Percentiles rank a stretch among this genome's conserved stretches.
phyloP scores from a whole-genome alignment of 192 early-diverging fungal species.

The Podila epicladia region DNA sequence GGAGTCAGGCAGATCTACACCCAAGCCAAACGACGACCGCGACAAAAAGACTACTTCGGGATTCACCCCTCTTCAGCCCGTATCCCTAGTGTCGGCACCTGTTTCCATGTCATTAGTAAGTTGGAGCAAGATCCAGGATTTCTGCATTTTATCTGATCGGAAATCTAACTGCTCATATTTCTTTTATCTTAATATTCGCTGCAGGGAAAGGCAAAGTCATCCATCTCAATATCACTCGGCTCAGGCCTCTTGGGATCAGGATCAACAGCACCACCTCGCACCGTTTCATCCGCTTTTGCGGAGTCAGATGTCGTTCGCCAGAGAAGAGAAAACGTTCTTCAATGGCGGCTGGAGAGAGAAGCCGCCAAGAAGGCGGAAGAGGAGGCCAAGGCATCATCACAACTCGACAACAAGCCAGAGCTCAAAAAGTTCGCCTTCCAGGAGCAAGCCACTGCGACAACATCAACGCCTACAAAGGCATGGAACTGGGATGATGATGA shows the following conservation, averaged over 20 bases:
- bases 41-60: not conserved
- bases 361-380: slow-evolving; percentile 56
- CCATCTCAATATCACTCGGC: slow-evolving; percentile 22
- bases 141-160: not conserved
- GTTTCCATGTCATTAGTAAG: slow-evolving; percentile 1
- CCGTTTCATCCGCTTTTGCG: slow-evolving; percentile 42
- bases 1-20: not conserved
- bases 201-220: slow-evolving; percentile 17
- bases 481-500: slow-evolving; percentile 76
- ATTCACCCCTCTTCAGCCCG: not conserved
- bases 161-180: not conserved
- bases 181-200: slow-evolving; percentile 3
- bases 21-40: not conserved
- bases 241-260: slow-evolving; percentile 5
- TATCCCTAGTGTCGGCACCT: not conserved
- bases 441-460: slow-evolving; percentile 6
- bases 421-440: slow-evolving; percentile 10
- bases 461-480: slow-evolving; percentile 51
- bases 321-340: slow-evolving; percentile 81
- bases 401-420: not conserved
- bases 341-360: slow-evolving; percentile 82
- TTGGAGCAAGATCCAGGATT: not conserved
- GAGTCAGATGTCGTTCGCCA: slow-evolving; percentile 75
- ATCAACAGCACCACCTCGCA: slow-evolving; percentile 31
- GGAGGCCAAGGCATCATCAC: slow-evolving; percentile 38